Conservation (phyloP, 208 protist species). For the Leishmania major region DNA sequence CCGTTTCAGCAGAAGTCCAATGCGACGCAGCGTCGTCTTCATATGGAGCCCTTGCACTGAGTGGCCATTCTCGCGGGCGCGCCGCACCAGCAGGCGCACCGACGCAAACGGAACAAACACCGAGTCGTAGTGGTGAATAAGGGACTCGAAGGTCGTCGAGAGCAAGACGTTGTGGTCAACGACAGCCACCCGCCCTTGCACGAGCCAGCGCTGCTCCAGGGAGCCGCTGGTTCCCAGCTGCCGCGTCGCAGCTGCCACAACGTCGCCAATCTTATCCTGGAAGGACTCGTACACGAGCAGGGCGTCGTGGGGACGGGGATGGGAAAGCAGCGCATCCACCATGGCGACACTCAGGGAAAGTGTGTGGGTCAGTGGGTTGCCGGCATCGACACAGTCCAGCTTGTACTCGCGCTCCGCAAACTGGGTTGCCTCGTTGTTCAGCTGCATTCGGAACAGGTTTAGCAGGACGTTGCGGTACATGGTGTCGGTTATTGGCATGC, state of each 20-base stretch:
- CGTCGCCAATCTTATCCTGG: slow-evolving; percentile 59
- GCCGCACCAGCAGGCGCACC: slow-evolving; percentile 71
- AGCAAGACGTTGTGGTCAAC: slow-evolving; percentile 87
- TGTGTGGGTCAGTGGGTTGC: slow-evolving; percentile 59
- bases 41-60: slow-evolving; percentile 69
- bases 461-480: slow-evolving; percentile 81
- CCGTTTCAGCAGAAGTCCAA: slow-evolving; percentile 42
- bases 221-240: slow-evolving; percentile 66
- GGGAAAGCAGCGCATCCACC: slow-evolving; percentile 73
- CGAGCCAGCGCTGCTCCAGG: slow-evolving; percentile 78
- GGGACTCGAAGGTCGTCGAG: slow-evolving; percentile 77
- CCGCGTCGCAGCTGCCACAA: slow-evolving; percentile 55
- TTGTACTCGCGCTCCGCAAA: slow-evolving; percentile 73
- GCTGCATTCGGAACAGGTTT: slow-evolving; percentile 60
- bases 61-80: slow-evolving; percentile 51
- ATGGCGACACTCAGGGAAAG: slow-evolving; percentile 69
- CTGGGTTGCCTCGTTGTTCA: slow-evolving; percentile 79
- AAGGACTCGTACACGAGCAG: slow-evolving; percentile 65
- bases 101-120: slow-evolving; percentile 78
- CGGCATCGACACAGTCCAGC: slow-evolving; percentile 43
- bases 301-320: slow-evolving; percentile 69
- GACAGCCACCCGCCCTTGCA: slow-evolving; percentile 87
- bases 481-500: slow-evolving; percentile 77
- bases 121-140: slow-evolving; percentile 85
- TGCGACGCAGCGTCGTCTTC: slow-evolving; percentile 41